These are phyloP conservation scores for Amanita subjunquillea DNA, from an alignment of 768 basidiomycete species.

Conservation along the genomic window DNA sequence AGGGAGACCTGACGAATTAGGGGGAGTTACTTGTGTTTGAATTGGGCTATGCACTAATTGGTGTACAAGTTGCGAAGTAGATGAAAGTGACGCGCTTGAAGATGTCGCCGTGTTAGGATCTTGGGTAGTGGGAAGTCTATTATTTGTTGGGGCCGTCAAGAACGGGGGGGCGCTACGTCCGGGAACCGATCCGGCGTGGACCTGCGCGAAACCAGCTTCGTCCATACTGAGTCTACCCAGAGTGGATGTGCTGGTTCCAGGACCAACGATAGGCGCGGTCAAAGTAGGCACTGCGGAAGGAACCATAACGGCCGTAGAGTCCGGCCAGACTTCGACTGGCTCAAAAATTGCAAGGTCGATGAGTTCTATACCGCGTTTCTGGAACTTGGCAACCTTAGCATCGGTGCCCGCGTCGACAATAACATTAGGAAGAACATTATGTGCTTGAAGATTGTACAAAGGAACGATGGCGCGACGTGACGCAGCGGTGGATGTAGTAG, in stretches of 20 bases:
- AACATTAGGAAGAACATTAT: conserved; percentile 79
- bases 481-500: conserved; percentile 27
- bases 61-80: conserved; percentile 3
- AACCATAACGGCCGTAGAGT: conserved; percentile 12
- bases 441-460: conserved; percentile 79
- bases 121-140: conserved; percentile 11
- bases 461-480: conserved; percentile 73
- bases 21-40: conserved; percentile 7
- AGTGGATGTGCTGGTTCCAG: conserved; percentile 5
- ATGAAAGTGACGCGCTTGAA: conserved; percentile 18
- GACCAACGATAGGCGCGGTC: background rate
- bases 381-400: conserved; percentile 73
- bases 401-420: conserved; percentile 86
- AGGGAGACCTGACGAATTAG: conserved; percentile 4
- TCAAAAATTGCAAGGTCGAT: conserved; percentile 73
- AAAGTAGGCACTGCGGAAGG: background rate
- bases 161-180: background rate
- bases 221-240: conserved; percentile 16
- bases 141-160: conserved; percentile 3
- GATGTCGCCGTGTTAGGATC: conserved; percentile 13
- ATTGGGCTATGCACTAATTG: background rate
- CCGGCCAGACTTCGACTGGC: conserved; percentile 66
- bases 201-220: conserved; percentile 13
- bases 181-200: background rate
- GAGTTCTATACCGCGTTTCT: conserved; percentile 64